Conservation (phyloP, 768 basidiomycete species). For the Calocera cornea region DNA sequence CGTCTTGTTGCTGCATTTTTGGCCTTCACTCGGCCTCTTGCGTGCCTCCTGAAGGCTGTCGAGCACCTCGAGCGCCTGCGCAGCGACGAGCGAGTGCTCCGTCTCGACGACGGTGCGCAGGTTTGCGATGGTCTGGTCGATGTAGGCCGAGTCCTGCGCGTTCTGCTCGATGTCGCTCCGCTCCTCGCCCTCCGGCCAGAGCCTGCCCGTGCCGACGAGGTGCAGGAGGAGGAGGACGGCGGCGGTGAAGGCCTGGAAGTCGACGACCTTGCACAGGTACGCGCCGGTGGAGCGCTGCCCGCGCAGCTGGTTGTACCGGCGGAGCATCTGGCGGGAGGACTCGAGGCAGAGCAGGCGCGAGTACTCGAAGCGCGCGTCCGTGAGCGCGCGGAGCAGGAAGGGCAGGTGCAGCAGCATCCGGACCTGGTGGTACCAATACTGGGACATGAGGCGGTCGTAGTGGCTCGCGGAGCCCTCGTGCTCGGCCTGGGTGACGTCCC, state of each 20-base stretch:
- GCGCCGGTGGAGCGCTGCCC: not conserved
- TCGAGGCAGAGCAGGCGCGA: constrained; percentile 2
- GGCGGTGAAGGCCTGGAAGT: not conserved
- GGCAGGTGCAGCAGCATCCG: not conserved
- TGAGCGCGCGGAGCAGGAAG: constrained; percentile 1
- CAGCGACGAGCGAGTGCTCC: not conserved
- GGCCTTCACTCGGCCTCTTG: not conserved
- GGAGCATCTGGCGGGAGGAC: not conserved
- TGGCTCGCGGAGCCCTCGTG: constrained; percentile 2
- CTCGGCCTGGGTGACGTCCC: constrained; percentile 2
- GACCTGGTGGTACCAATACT: constrained; percentile 1
- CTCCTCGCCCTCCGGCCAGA: not conserved
- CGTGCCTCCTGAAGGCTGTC: not conserved
- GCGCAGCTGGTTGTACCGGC: not conserved
- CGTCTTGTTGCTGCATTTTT: not conserved
- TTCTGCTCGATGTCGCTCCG: not conserved
- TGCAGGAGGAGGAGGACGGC: not conserved
- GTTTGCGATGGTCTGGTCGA: not conserved
- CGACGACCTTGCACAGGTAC: not conserved
- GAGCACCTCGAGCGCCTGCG: not conserved
- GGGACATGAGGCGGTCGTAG: constrained; percentile 1
- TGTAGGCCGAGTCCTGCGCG: not conserved
- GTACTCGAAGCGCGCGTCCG: not conserved
- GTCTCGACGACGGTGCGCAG: not conserved
- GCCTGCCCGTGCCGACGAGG: not conserved